Evolutionary conservation across 139 green algal species (phyloP).

Genomic region (Picochlorum sp.): DNA sequence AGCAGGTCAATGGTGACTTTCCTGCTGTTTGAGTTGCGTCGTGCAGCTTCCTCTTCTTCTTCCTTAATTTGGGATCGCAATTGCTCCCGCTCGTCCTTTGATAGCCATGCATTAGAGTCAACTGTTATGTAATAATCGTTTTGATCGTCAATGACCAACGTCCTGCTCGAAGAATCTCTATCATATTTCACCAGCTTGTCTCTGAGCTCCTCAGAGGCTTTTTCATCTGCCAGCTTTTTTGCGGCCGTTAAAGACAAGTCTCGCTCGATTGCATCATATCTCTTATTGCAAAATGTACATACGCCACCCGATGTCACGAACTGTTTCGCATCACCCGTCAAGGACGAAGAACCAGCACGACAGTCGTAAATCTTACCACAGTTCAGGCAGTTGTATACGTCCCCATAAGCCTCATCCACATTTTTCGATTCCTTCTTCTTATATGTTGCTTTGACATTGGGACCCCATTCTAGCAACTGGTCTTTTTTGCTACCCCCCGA

Average conservation of each 20-base stretch:
- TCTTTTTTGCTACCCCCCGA: no score
- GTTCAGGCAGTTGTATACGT: slow-evolving; percentile 69
- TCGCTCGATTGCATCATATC: no score
- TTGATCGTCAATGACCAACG: slow-evolving; percentile 86
- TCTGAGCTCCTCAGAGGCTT: neutral
- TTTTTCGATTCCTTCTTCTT: neutral
- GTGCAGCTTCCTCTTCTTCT: slow-evolving; percentile 44
- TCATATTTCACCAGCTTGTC: slow-evolving; percentile 57
- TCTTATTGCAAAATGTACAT: slow-evolving; percentile 68
- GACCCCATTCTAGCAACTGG: no score
- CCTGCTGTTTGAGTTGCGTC: slow-evolving; percentile 17
- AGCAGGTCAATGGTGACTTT: slow-evolving; percentile 77
- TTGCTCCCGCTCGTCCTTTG: slow-evolving; percentile 55
- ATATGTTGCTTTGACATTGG: neutral
- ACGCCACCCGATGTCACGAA: slow-evolving; percentile 48
- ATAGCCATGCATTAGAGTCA: slow-evolving; percentile 84
- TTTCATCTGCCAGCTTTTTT: no score
- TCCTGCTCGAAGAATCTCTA: slow-evolving; percentile 64
- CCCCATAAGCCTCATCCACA: slow-evolving; percentile 7
- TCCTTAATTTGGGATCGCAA: slow-evolving; percentile 34
- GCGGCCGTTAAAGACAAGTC: no score
- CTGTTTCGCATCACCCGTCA: slow-evolving; percentile 30
- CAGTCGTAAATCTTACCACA: slow-evolving; percentile 82
- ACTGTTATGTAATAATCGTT: slow-evolving; percentile 85
- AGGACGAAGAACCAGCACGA: slow-evolving; percentile 5